Conservation (phyloP, 371 early-diverging fungal species). For the Mortierella sp. region DNA sequence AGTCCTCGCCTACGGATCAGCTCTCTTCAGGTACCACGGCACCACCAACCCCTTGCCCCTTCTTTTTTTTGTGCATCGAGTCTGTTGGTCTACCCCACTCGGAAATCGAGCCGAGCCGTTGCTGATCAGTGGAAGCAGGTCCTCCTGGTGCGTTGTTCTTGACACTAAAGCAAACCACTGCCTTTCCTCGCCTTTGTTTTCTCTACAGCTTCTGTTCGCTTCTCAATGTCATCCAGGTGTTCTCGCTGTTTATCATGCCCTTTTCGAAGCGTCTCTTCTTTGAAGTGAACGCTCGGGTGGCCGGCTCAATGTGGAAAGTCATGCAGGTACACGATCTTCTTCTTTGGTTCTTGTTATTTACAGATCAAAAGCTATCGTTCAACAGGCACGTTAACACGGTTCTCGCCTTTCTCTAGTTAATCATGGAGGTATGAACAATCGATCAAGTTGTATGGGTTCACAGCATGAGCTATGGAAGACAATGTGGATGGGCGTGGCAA, state of each 20-base stretch:
- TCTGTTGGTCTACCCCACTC: neutral
- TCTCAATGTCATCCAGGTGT: constrained; percentile 66
- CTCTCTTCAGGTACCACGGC: constrained; percentile 44
- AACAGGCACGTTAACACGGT: no score
- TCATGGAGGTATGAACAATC: constrained; percentile 52
- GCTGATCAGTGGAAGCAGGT: neutral
- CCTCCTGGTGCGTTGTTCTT: neutral
- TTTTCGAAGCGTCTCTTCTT: constrained; percentile 65
- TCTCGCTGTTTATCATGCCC: constrained; percentile 63
- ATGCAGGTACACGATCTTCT: constrained; percentile 65
- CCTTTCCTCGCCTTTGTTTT: no score
- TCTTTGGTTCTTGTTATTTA: no score
- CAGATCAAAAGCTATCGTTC: no score
- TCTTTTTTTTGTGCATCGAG: no score
- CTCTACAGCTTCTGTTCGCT: constrained; percentile 45
- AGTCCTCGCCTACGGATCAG: constrained; percentile 49
- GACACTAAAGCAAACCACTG: neutral
- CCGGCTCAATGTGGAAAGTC: constrained; percentile 69
- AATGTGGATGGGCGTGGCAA: no score
- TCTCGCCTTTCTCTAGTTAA: constrained; percentile 23
- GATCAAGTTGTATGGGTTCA: neutral
- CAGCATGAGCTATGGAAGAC: no score
- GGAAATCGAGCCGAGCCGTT: neutral
- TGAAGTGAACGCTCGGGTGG: constrained; percentile 67
- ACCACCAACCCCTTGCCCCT: neutral